These are phyloP conservation scores for Groenewaldozyma tartarivorans DNA, from an alignment of 805 yeast genomes.

Conservation along the genomic window DNA sequence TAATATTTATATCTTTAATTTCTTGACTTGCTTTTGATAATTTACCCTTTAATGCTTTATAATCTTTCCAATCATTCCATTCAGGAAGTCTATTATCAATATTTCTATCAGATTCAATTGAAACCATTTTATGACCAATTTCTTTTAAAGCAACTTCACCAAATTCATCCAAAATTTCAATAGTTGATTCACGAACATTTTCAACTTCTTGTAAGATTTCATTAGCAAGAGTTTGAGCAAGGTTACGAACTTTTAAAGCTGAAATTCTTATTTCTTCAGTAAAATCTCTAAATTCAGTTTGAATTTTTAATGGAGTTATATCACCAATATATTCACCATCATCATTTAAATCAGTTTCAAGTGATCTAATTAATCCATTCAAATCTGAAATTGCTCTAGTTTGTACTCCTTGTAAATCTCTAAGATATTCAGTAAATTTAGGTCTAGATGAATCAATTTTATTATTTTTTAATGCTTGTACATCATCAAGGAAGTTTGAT, in stretches of 20 bases:
- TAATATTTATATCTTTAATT: constrained; percentile 30
- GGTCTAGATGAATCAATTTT: constrained; percentile 13
- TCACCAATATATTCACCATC: constrained; percentile 11
- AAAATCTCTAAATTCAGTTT: constrained; percentile 13
- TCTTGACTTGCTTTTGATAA: constrained; percentile 33
- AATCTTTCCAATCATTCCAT: constrained; percentile 33
- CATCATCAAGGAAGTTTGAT: constrained; percentile 18
- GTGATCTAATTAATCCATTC: constrained; percentile 6
- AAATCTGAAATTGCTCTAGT: constrained; percentile 9
- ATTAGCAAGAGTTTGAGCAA: constrained; percentile 16
- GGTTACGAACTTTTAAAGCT: constrained; percentile 19
- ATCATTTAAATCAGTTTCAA: neutral
- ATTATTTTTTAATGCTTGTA: constrained; percentile 14
- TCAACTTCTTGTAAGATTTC: constrained; percentile 16
- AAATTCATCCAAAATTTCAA: constrained; percentile 41
- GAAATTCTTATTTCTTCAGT: constrained; percentile 18
- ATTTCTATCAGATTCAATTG: constrained; percentile 10
- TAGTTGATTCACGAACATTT: constrained; percentile 24
- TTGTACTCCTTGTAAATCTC: constrained; percentile 11
- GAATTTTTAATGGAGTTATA: constrained; percentile 13
- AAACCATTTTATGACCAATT: constrained; percentile 32
- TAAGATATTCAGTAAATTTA: constrained; percentile 17
- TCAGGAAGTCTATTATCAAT: constrained; percentile 5
- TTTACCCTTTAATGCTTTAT: constrained; percentile 33
- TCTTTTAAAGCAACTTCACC: constrained; percentile 37